Evolutionary conservation across 1,284 basidiomycete genomes (phyloP), one percentile per base, ranked within the genome.

Genomic region (Marasmius sp.): DNA sequence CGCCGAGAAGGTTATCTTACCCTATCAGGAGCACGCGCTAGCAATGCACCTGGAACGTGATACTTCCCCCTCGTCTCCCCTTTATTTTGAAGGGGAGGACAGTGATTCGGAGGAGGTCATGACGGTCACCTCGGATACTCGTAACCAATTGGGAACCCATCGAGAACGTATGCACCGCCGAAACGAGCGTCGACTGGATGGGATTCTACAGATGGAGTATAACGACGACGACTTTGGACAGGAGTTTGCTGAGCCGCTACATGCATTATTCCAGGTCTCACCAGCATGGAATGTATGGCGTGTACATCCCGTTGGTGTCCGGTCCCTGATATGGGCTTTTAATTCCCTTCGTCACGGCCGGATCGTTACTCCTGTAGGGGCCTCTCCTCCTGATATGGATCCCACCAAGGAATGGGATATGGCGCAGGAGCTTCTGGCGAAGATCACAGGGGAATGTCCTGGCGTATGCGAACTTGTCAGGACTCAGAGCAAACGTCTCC

Each of bases 1-100:
- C 27, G 75, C 95, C 34, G 93, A 98, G 72, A 81, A 84, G 51
- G 86, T 98, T 47, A 81, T 98, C 58, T 68, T 95, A 16, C 88
- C 87, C 0, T 84, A 85, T 67, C 81, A 84, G 54, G 77, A 73
- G 16, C 75, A 77, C 65, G 72, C 70, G 50, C 59, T 68, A 6
- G 49, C 61, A 16, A 60, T 74, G 11, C 60, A 68, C n/a, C 62
- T 64, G 3, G 50, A 63, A 33, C 77, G 85, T 62, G 73, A 81
- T 53, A 54, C 47, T 16, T 64, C 68, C 20, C 82, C 84, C 14
- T 65, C 66, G 22, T 77, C 83, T 7, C 86, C 85, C 1, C 71
- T 86, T n/a, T 66, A 77, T 39, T 81, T 83, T 56, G 20, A 38
- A 6, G 50, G 59, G 22, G 52, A 51, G 16, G 60, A 63, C 66